These are phyloP conservation scores for Leptosphaerulina australis DNA, from an alignment of 2,329 filamentous ascomycete genomes.

Conservation along the genomic window DNA sequence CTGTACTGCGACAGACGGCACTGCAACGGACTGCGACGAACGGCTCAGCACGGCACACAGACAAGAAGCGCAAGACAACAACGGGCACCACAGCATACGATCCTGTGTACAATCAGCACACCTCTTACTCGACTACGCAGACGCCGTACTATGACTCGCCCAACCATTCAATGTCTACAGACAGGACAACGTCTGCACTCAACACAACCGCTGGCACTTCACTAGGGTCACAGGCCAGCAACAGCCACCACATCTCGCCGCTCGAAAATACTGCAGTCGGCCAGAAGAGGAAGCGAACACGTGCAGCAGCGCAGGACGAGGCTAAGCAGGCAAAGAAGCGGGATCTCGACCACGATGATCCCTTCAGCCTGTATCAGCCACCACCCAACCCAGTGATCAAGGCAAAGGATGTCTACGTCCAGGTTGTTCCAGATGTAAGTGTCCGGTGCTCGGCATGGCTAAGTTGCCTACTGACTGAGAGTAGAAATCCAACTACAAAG, in stretches of 20 bases:
- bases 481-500: constrained; percentile 56
- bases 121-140: constrained; percentile 74
- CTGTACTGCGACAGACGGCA: constrained; percentile 31
- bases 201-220: constrained; percentile 92
- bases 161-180: constrained; percentile 77
- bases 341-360: constrained; percentile 74
- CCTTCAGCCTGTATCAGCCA: constrained; percentile 80
- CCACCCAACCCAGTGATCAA: constrained; percentile 90
- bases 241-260: constrained; percentile 64
- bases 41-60: constrained; percentile 59
- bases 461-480: constrained; percentile 27
- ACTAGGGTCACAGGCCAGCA: constrained; percentile 69
- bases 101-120: constrained; percentile 71
- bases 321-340: constrained; percentile 68
- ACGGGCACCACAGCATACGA: constrained; percentile 65
- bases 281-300: constrained; percentile 88
- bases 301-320: constrained; percentile 81
- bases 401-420: constrained; percentile 68
- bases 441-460: background rate
- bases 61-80: constrained; percentile 77
- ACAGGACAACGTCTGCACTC: constrained; percentile 78
- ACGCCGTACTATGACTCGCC: constrained; percentile 72
- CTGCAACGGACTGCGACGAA: constrained; percentile 47
- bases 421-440: constrained; percentile 64
- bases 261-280: constrained; percentile 70